phyloP scores from a whole-genome alignment of 225 moss, liverwort and hornwort species.

The Asterella californica region DNA sequence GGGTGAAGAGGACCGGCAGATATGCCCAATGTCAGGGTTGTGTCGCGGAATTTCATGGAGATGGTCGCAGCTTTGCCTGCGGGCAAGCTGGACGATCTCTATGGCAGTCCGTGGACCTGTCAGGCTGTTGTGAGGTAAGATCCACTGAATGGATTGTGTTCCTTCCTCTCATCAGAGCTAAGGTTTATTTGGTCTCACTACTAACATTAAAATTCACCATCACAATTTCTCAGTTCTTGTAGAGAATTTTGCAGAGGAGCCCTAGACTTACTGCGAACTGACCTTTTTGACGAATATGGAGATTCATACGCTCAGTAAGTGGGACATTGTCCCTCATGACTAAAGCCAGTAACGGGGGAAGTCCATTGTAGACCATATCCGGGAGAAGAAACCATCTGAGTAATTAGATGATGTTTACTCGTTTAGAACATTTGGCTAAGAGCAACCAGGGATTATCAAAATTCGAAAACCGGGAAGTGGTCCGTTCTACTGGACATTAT shows the following conservation, averaged over 20 bases:
- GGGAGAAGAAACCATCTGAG: no score
- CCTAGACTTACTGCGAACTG: not conserved
- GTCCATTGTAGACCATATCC: no score
- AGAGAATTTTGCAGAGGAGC: not conserved
- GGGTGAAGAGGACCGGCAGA: not conserved
- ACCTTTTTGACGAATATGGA: no score
- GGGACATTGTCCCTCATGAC: no score
- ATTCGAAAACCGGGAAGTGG: no score
- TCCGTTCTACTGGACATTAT: no score
- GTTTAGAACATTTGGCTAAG: no score
- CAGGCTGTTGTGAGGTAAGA: slow-evolving; percentile 71
- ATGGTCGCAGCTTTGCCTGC: slow-evolving; percentile 90
- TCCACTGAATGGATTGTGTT: no score
- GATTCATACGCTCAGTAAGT: no score
- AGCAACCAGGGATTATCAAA: no score
- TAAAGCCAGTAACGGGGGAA: no score
- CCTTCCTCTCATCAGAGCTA: not conserved
- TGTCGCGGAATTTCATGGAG: slow-evolving; percentile 84
- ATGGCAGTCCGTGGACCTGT: slow-evolving; percentile 80
- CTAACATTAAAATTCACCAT: not conserved
- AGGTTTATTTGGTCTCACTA: not conserved
- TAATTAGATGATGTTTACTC: no score
- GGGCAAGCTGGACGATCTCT: slow-evolving; percentile 76
- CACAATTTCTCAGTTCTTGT: not conserved
- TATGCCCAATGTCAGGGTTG: slow-evolving; percentile 78